These are phyloP conservation scores for Taiwanofungus camphoratus DNA, from an alignment of 1,284 basidiomycete genomes.

Conservation along the genomic window DNA sequence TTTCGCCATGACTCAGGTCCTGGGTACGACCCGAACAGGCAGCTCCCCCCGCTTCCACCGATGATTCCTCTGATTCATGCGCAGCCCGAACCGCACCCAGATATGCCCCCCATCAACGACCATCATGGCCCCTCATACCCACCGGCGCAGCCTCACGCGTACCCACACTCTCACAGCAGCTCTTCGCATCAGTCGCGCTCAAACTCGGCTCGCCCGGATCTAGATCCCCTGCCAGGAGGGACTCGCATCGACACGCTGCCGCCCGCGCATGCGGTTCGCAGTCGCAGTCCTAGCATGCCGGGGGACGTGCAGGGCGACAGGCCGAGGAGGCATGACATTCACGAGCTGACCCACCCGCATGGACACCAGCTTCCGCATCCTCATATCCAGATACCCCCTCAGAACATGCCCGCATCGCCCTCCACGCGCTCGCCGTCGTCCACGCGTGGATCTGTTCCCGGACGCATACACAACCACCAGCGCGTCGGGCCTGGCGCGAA, in stretches of 20 bases:
- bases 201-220: constrained; percentile 23
- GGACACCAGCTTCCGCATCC: constrained; percentile 18
- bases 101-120: constrained; percentile 26
- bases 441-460: constrained; percentile 13
- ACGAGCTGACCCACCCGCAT: constrained; percentile 18
- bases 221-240: constrained; percentile 16
- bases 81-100: constrained; percentile 31
- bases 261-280: constrained; percentile 20
- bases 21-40: constrained; percentile 36
- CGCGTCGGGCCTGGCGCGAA: constrained; percentile 57
- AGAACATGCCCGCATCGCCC: constrained; percentile 18
- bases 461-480: constrained; percentile 56
- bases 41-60: constrained; percentile 44
- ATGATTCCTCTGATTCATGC: constrained; percentile 30
- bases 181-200: constrained; percentile 32
- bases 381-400: constrained; percentile 21
- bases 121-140: constrained; percentile 35
- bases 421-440: constrained; percentile 19
- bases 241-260: constrained; percentile 22
- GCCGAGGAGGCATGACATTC: constrained; percentile 19
- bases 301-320: constrained; percentile 17
- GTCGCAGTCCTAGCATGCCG: constrained; percentile 23
- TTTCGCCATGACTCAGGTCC: constrained; percentile 33
- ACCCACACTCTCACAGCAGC: constrained; percentile 37
- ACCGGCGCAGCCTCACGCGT: constrained; percentile 30